Conservation (phyloP, 2,329 filamentous ascomycete genomes). For the Capronia epimyces region DNA sequence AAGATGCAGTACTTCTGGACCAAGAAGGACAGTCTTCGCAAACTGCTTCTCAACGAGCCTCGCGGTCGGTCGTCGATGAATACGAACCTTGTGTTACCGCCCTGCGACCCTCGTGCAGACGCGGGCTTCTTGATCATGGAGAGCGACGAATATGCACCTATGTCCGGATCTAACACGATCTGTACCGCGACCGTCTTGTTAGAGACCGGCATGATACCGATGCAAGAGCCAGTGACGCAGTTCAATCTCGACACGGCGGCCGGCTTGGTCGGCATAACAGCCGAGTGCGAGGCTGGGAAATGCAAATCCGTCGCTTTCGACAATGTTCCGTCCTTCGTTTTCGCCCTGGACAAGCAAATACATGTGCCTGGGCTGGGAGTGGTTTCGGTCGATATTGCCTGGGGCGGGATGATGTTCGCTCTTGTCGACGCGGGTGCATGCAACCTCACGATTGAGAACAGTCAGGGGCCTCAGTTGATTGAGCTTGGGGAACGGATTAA, state of each 20-base stretch:
- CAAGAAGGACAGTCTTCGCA: conserved; percentile 39
- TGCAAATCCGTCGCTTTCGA: conserved; percentile 44
- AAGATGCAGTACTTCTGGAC: conserved; percentile 43
- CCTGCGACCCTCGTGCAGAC: conserved; percentile 43
- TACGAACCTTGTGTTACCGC: conserved; percentile 40
- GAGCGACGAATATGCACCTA: conserved; percentile 43
- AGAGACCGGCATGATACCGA: conserved; percentile 45
- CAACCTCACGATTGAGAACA: conserved; percentile 35
- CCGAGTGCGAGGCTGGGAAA: conserved; percentile 41
- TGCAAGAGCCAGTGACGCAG: conserved; percentile 42
- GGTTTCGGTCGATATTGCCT: conserved; percentile 43
- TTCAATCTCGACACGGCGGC: conserved; percentile 44
- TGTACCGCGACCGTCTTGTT: conserved; percentile 43
- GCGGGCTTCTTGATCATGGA: conserved; percentile 46
- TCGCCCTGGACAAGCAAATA: conserved; percentile 38
- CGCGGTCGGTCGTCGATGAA: conserved; percentile 41
- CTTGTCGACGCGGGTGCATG: conserved; percentile 40
- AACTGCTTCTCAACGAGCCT: conserved; percentile 45
- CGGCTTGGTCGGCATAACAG: conserved; percentile 40
- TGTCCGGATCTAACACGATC: conserved; percentile 46
- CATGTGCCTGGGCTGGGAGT: conserved; percentile 40
- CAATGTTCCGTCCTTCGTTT: conserved; percentile 44
- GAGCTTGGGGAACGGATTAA: conserved; percentile 44
- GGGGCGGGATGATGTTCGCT: conserved; percentile 45
- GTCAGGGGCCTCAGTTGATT: conserved; percentile 36